Evolutionary conservation across 768 basidiomycete genomes (phyloP).

Genomic region (Dacryopinax spathularia): DNA sequence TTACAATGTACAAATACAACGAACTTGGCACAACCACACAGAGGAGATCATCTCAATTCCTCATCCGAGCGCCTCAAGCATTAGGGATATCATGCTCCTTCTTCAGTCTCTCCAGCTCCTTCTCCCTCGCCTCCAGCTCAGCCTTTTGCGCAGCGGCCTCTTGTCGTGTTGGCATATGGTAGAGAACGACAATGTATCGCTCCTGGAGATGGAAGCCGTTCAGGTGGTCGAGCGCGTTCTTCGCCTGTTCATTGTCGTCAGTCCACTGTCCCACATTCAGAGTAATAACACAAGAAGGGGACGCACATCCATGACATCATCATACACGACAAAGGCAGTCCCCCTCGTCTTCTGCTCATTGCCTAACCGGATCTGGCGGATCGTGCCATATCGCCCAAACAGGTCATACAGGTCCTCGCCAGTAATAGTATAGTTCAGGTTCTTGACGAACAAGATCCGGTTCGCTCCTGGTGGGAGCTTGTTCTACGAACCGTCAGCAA

Average conservation of each 20-base stretch:
- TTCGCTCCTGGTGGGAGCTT: slow-evolving; percentile 88
- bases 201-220: slow-evolving; percentile 98
- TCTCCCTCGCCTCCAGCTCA: slow-evolving; percentile 79
- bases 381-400: slow-evolving; percentile 92
- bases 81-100: slow-evolving; percentile 55
- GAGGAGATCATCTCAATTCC: too few relatives aligned
- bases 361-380: slow-evolving; percentile 89
- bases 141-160: slow-evolving; percentile 87
- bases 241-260: slow-evolving; percentile 45
- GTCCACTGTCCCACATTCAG: not conserved
- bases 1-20: not conserved
- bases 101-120: slow-evolving; percentile 77
- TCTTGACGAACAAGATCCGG: slow-evolving; percentile 84
- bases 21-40: too few relatives aligned
- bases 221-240: slow-evolving; percentile 89
- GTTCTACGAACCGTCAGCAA: not conserved
- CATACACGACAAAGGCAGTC: slow-evolving; percentile 91
- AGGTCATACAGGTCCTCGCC: slow-evolving; percentile 93
- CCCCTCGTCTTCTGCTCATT: slow-evolving; percentile 86
- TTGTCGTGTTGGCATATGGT: slow-evolving; percentile 96
- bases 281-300: slow-evolving; percentile 18
- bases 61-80: too few relatives aligned
- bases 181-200: slow-evolving; percentile 94
- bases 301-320: slow-evolving; percentile 85
- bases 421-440: slow-evolving; percentile 80